These are phyloP conservation scores for Oehlia diaphana DNA, from an alignment of 192 early-diverging fungal genomes.

Conservation along the genomic window DNA sequence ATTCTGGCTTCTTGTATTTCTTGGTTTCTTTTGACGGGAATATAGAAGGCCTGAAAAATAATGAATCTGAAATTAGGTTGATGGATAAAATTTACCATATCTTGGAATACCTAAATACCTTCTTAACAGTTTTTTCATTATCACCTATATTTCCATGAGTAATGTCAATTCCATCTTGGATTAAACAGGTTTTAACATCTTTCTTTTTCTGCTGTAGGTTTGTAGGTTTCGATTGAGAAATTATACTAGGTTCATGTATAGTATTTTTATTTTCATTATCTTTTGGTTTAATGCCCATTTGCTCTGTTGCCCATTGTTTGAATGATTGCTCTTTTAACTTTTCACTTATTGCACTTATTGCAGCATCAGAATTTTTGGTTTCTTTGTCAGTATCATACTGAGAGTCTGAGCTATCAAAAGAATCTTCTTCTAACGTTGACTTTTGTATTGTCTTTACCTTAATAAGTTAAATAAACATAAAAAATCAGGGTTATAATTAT, in stretches of 20 bases:
- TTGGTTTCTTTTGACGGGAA: slow-evolving; percentile 73
- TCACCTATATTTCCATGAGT: slow-evolving; percentile 34
- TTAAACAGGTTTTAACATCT: slow-evolving; percentile 30
- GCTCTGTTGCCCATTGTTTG: slow-evolving; percentile 36
- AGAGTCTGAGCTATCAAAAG: slow-evolving; percentile 77
- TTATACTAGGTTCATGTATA: slow-evolving; percentile 29
- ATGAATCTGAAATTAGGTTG: background rate
- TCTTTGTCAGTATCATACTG: slow-evolving; percentile 48
- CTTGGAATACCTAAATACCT: background rate
- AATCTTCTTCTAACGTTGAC: slow-evolving; percentile 54
- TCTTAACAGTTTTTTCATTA: slow-evolving; percentile 30
- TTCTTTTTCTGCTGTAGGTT: background rate
- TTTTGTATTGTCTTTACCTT: slow-evolving; percentile 42
- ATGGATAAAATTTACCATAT: background rate
- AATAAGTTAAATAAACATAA: slow-evolving; percentile 18
- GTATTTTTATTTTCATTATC: slow-evolving; percentile 33
- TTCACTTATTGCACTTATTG: slow-evolving; percentile 28
- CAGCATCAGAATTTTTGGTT: slow-evolving; percentile 37
- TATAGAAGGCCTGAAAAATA: slow-evolving; percentile 59
- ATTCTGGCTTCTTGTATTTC: slow-evolving; percentile 75
- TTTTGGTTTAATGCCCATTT: slow-evolving; percentile 32
- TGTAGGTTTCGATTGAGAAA: background rate
- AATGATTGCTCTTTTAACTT: slow-evolving; percentile 42
- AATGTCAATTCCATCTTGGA: slow-evolving; percentile 34
- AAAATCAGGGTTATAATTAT: too few species aligned